A percentile compares a stretch with the other conserved stretches of the same genome.
Evolutionary conservation across 331 rosid genomes (phyloP).

Genomic region (Pyrus hybrid): DNA sequence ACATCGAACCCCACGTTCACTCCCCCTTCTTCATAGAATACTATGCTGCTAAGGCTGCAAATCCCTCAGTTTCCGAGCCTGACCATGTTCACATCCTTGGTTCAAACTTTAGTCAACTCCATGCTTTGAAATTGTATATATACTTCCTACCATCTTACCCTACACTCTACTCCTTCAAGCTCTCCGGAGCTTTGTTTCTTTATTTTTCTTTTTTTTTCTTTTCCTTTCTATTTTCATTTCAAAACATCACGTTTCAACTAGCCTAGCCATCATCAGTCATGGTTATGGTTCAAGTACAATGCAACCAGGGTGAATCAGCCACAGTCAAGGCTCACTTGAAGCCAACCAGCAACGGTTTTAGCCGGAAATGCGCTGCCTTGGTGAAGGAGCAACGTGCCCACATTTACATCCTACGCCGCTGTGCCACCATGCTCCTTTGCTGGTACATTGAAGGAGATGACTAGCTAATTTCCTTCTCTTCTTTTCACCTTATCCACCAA

Average conservation of each 20-base stretch:
- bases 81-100: constrained; percentile 63
- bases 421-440: constrained; percentile 95
- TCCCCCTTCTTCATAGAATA: constrained; percentile 42
- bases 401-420: constrained; percentile 75
- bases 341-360: constrained; percentile 45
- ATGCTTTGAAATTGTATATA: constrained; percentile 4
- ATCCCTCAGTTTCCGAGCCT: constrained; percentile 75
- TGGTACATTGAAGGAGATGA: constrained; percentile 94
- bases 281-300: constrained; percentile 29
- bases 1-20: constrained; percentile 35
- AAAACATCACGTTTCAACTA: background rate
- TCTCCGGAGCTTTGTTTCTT: constrained; percentile 18
- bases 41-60: constrained; percentile 41
- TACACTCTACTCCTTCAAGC: background rate
- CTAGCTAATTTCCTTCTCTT: background rate
- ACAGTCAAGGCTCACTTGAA: constrained; percentile 25
- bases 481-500: background rate
- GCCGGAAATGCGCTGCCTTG: constrained; percentile 57
- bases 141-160: constrained; percentile 6
- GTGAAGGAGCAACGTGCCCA: constrained; percentile 88
- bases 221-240: background rate
- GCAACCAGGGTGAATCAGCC: constrained; percentile 6
- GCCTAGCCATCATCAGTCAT: constrained; percentile 14
- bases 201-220: background rate
- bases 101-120: constrained; percentile 29